Evolutionary conservation across 2,329 filamentous ascomycete genomes (phyloP), one percentile per base, ranked within the genome.

Genomic region (Clathrospora elynae): DNA sequence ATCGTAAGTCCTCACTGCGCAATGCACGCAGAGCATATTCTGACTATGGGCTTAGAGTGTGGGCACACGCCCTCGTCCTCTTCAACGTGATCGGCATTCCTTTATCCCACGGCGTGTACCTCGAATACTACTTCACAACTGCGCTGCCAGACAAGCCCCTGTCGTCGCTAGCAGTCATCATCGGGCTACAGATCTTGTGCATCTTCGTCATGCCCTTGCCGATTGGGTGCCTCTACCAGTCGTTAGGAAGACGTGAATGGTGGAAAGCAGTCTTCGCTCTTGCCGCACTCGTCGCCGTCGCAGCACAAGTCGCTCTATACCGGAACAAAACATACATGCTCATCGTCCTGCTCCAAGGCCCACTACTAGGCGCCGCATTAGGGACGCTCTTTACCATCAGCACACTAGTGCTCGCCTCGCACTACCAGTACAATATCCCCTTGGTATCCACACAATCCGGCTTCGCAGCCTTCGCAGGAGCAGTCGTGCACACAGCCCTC

Each of bases 391-490:
- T 41, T 2, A 45, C 51, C 1, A 6, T 55, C 1, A 46, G 49
- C 3, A 51, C 43, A 6, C 32, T 55, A 1, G 46, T 45, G 4
- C 46, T 64, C 2, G 53, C 53, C 1, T 43, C 41, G 2, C 63
- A 66, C 25, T 66, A 60, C 33, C 45, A 36, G 14, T 42, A 53
- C 23, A 44, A 64, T 9, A 17, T 61, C 3, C 62, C 69, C 1
- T 52, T 71, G 3, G 68, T 68, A 25, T 70, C 66, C 3, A 59
- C 67, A 23, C 65, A 68, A 7, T 61, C 67, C 1, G 50, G 48
- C 0, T 56, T 35, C 5, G 42, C 45, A 2, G 59, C 45, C 0
- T 49, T 59, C n/a, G 8, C 44, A 2, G 63, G 61, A 2, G 51
- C 49, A 0, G 8, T 49, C 1, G 31, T 57, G 0, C 57, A 64